Evolutionary conservation across 129 eudicot genomes (phyloP).

Genomic region (Mikania micrantha): DNA sequence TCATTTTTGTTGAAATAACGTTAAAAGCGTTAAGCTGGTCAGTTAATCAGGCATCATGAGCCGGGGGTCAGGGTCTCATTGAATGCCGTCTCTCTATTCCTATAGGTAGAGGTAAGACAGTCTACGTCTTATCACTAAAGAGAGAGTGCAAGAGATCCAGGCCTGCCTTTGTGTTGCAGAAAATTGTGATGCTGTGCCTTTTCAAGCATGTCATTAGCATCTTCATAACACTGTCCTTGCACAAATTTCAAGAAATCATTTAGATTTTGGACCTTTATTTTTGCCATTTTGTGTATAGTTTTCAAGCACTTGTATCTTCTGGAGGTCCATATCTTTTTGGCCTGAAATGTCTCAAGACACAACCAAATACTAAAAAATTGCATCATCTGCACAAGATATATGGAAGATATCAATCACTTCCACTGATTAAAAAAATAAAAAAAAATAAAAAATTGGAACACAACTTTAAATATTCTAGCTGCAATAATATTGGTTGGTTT

Average conservation of each 20-base stretch:
- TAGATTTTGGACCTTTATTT: conserved; percentile 30
- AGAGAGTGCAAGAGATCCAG: conserved; percentile 37
- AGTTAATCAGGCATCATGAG: too few relatives aligned
- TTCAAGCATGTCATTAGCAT: conserved; percentile 29
- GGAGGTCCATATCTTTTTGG: conserved; percentile 29
- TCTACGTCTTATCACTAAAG: too few relatives aligned
- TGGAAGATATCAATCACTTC: conserved; percentile 22
- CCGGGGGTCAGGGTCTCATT: too few relatives aligned
- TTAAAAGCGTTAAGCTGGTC: too few relatives aligned
- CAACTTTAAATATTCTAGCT: conserved; percentile 28
- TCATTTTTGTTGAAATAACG: too few relatives aligned
- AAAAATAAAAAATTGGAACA: conserved; percentile 13
- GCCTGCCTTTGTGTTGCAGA: conserved; percentile 45
- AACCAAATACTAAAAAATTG: conserved; percentile 42
- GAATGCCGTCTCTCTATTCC: too few relatives aligned
- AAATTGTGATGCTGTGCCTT: conserved; percentile 39
- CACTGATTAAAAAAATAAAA: too few relatives aligned
- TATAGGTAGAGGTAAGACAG: too few relatives aligned
- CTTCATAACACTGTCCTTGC: conserved; percentile 36
- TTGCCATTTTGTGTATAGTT: conserved; percentile 25
- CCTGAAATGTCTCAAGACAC: conserved; percentile 37
- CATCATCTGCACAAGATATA: conserved; percentile 10
- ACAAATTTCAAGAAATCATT: conserved; percentile 25
- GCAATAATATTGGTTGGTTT: conserved; percentile 16
- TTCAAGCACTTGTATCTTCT: conserved; percentile 22